Evolutionary conservation across 768 basidiomycete genomes (phyloP).

Genomic region (Mycena amicta): DNA sequence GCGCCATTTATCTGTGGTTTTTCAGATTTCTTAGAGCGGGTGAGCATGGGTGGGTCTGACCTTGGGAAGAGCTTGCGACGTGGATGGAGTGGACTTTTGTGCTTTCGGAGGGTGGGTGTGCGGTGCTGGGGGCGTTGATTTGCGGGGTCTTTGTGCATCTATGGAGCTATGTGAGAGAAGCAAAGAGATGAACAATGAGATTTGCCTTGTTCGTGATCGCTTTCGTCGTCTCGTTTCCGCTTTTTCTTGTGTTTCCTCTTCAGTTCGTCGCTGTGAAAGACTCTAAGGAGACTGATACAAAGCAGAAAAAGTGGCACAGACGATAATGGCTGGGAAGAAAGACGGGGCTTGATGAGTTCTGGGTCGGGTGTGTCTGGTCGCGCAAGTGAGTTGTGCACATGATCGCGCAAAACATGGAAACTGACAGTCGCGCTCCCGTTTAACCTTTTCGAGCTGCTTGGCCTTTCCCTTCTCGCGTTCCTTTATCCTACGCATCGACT

Average conservation of each 20-base stretch:
- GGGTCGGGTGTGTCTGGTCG: conserved; percentile 48
- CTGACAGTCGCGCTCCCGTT: conserved; percentile 78
- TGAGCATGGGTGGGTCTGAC: conserved; percentile 32
- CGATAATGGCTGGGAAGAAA: conserved; percentile 46
- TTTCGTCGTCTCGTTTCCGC: conserved; percentile 75
- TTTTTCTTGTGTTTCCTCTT: conserved; percentile 82
- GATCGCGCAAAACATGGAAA: conserved; percentile 30
- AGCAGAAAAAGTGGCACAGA: conserved; percentile 43
- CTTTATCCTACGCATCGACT: conserved; percentile 74
- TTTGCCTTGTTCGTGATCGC: conserved; percentile 57
- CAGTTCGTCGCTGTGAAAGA: conserved; percentile 46
- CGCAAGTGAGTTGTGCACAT: conserved; percentile 25
- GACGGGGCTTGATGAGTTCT: conserved; percentile 50
- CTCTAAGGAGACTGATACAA: conserved; percentile 3
- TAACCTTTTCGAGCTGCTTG: conserved; percentile 65
- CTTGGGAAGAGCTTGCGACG: conserved; percentile 51
- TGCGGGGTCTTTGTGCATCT: conserved; percentile 59
- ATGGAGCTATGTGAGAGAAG: conserved; percentile 11
- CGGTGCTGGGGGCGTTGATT: conserved; percentile 57
- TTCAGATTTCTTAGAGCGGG: conserved; percentile 16
- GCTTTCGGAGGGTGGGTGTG: conserved; percentile 52
- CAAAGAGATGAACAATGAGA: not conserved
- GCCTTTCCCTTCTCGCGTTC: conserved; percentile 78
- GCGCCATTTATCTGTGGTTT: conserved; percentile 34
- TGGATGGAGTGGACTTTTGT: conserved; percentile 54